Base-by-base conservation (phyloP, 257 asterid species). In the Echites panduratus region DNA sequence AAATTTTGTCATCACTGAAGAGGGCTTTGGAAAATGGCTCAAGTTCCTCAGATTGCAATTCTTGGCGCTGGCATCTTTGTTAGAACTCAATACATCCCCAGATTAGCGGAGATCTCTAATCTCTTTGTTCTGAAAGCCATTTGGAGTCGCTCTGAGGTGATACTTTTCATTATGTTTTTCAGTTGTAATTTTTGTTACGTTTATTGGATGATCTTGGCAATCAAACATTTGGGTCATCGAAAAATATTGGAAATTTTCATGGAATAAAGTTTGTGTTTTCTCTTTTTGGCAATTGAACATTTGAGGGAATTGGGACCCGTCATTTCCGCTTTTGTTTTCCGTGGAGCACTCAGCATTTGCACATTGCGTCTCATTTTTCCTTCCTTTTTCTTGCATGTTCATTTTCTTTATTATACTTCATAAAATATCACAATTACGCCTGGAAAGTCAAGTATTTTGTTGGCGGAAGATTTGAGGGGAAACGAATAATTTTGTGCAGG, bases 21-120 rank as follows among this genome's bases (percentile, higher is more conserved):
- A 58, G n/a, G 63, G n/a, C 26, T 20, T 40, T 8, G 1, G 13
- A 49, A 9, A 70, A 76, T 76, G 79, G 61, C 72, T 16, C 82
- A 84, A 76, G 83, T 43, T 13, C 98, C 94, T 50, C 83, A 81
- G 17, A 87, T 93, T 27, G 96, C 98, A 32, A 88, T 93, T 38
- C 75, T 93, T 65, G 98, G 98, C 45, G 96, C 97, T 66, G 98
- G 98, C 54, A 91, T 85, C 71, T 93, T 93, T 75, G 96, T 88
- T 2, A 85, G 82, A 79, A 84, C 66, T 71, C 84, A 89, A 65
- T 93, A 93, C 82, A 87, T 93, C 64, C 98, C 98, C 13, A 83
- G 97, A 84, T 82, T 93, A 66, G 92, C 97, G 58, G 98, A 93
- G 78, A 85, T 93, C 81, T 87, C 97, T 65, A 57, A 85, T 61